Evolutionary conservation across 192 early-diverging fungal species (phyloP), one percentile per base, ranked within the genome.

Genomic region (Rhizoclosmatium globosum): DNA sequence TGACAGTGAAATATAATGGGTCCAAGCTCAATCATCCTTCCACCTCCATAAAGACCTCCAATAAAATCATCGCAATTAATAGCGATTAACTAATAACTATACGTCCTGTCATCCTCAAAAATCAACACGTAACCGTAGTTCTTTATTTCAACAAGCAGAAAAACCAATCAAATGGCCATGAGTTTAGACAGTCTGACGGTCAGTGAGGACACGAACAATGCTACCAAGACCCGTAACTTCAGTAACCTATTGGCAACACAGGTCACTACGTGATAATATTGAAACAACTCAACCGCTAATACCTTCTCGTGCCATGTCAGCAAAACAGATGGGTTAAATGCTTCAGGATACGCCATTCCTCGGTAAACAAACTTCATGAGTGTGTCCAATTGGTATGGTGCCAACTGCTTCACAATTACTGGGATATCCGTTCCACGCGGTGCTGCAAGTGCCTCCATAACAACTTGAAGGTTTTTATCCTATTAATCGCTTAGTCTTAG

Each of bases 331-430:
- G 95, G 93, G 76, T 95, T 96, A 75, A 89, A 95, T 64, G 84
- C 79, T 21, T 95, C 94, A 2, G 97, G 97, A 23, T 85, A 85
- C 4, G 92, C 93, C 92, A 99, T 88, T 19, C 95, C 96, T 39
- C 93, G 89, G 86, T 98, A 98, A 42, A 99, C 86, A 84, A 96
- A 99, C 84, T 95, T 97, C 83, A 96, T 90, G 81, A 99, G 80
- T 6, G 91, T 85, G 82, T 97, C 96, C 65, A 93, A 85, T 46
- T 94, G 88, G 17, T 90, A 89, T 1, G 82, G 79, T 0, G 79
- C 47, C 73, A 98, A 85, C 7, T 74, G 45, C 75, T 92, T 89
- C 53, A 95, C 83, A 58, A 94, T 79, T 31, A 71, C 56, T 41
- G 87, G 66, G 46, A 95, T 91, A 62, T 98, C 96, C 39, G 89